Base-by-base conservation (phyloP, 2,329 filamentous ascomycete genomes). In the Hymenoscyphus salicellus region DNA sequence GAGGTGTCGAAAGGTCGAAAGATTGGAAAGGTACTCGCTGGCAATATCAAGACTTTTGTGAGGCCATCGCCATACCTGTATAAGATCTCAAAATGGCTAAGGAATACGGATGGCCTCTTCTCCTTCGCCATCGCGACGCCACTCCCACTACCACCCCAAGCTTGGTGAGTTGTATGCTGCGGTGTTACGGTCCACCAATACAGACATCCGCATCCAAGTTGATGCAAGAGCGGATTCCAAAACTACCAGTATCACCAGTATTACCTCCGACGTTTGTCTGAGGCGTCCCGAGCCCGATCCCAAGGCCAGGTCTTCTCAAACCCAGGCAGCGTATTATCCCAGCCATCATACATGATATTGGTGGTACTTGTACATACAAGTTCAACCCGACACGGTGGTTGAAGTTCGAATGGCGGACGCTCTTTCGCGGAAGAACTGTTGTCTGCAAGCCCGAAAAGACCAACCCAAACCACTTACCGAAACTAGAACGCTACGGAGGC, bases 161-260 rank as follows among this genome's bases (percentile, higher is more conserved):
- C 46, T 38, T 14, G 46, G 46, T 52, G 46, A 52, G 46, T 52
- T 52, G 46, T 52, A 23, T 52, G 46, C 46, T 52, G 46, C 46
- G 46, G 46, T 52, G 46, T 23, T 11, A 52, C 46, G 23, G 23
- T 52, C 46, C 46, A 52, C 46, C 46, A 52, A 20, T 52, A 20
- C 20, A 26, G 46, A 52, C 20, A 52, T 14, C 20, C 46, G 26
- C 46, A 10, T 52, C 46, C 46, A 23, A 52, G 46, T 23, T 26
- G 20, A 52, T 10, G 20, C 46, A 23, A 49, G n/a, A 49, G 43
- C 20, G 46, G 46, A 26, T 52, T 52, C 43, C 1, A 20, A 10
- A 49, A 23, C 23, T 23, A 6, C 3, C 20, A 23, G 20, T 14
- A 26, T 10, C 26, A 23, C 20, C 10, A 23, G 41, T 23, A 23